A percentile compares a stretch with the other conserved stretches of the same genome.
Conservation (phyloP, 1,139 yeast genomes). For the Lodderomyces jiufengensis region DNA sequence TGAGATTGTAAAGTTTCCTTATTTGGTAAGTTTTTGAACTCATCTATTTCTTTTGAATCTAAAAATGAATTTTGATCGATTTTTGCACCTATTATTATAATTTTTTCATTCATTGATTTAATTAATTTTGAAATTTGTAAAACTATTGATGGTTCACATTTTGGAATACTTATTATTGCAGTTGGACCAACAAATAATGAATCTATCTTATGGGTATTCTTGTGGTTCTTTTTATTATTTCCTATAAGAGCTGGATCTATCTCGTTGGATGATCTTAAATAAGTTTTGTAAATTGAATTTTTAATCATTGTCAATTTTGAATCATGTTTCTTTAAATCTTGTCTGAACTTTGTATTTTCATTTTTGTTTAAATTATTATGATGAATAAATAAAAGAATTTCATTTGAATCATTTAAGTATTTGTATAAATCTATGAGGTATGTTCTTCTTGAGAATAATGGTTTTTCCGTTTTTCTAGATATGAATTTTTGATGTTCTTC, state of each 20-base stretch:
- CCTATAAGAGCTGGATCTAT: slow-evolving; percentile 72
- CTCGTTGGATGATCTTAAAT: slow-evolving; percentile 65
- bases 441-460: slow-evolving; percentile 68
- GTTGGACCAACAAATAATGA: slow-evolving; percentile 81
- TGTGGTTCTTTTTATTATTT: too few relatives aligned
- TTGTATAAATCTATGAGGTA: slow-evolving; percentile 78
- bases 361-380: slow-evolving; percentile 73
- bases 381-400: slow-evolving; percentile 73
- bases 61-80: slow-evolving; percentile 55
- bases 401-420: slow-evolving; percentile 60
- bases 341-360: slow-evolving; percentile 64
- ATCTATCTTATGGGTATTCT: slow-evolving; percentile 53
- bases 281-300: slow-evolving; percentile 63
- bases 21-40: slow-evolving; percentile 71
- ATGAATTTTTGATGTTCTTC: slow-evolving; percentile 10
- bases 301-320: slow-evolving; percentile 65
- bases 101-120: slow-evolving; percentile 63
- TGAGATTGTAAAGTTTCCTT: slow-evolving; percentile 72
- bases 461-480: slow-evolving; percentile 47
- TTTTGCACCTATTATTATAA: slow-evolving; percentile 82
- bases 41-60: slow-evolving; percentile 50
- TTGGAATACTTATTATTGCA: slow-evolving; percentile 68
- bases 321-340: slow-evolving; percentile 59
- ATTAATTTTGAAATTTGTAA: slow-evolving; percentile 58
- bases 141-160: slow-evolving; percentile 67